phyloP scores from a whole-genome alignment of 495 filamentous ascomycete genomes.

The Hypoxylon trugodes region DNA sequence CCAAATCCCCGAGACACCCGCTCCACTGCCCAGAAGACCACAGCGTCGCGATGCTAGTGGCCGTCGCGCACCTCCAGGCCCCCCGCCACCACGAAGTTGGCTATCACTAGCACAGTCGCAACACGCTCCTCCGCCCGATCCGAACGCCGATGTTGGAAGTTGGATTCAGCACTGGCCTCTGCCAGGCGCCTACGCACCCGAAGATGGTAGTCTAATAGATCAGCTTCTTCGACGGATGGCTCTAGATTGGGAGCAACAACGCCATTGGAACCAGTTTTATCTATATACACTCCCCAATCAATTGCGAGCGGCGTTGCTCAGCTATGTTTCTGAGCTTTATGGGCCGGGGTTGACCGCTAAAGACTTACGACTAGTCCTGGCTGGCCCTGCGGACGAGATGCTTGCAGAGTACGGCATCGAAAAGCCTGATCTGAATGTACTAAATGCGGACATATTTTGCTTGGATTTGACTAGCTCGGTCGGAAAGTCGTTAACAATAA shows the following conservation, averaged over 20 bases:
- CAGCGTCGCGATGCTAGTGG: slow-evolving; percentile 53
- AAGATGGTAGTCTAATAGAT: slow-evolving; percentile 63
- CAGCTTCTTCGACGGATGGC: slow-evolving; percentile 67
- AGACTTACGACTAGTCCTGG: slow-evolving; percentile 52
- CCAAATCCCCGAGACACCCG: slow-evolving; percentile 74
- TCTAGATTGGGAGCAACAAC: slow-evolving; percentile 72
- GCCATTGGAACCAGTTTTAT: slow-evolving; percentile 71
- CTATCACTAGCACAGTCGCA: slow-evolving; percentile 47
- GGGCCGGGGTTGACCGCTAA: slow-evolving; percentile 54
- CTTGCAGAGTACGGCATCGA: slow-evolving; percentile 36
- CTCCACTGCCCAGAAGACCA: slow-evolving; percentile 68
- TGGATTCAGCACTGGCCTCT: slow-evolving; percentile 39
- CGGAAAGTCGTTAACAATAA: slow-evolving; percentile 65
- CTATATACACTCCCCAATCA: slow-evolving; percentile 69
- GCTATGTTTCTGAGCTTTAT: slow-evolving; percentile 65
- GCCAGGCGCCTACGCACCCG: slow-evolving; percentile 50
- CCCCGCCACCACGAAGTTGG: slow-evolving; percentile 78
- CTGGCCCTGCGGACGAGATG: slow-evolving; percentile 43
- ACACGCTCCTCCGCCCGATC: slow-evolving; percentile 25
- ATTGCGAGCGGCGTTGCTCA: slow-evolving; percentile 68
- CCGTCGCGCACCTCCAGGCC: slow-evolving; percentile 66
- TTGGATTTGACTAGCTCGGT: slow-evolving; percentile 73
- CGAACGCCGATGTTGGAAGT: slow-evolving; percentile 1
- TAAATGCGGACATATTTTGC: slow-evolving; percentile 62
- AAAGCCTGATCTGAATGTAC: slow-evolving; percentile 38